A percentile compares a stretch with the other conserved stretches of the same genome.
These are phyloP conservation scores for Mycosarcoma mackinlayi DNA, from an alignment of 1,284 basidiomycete species.

Conservation along the genomic window DNA sequence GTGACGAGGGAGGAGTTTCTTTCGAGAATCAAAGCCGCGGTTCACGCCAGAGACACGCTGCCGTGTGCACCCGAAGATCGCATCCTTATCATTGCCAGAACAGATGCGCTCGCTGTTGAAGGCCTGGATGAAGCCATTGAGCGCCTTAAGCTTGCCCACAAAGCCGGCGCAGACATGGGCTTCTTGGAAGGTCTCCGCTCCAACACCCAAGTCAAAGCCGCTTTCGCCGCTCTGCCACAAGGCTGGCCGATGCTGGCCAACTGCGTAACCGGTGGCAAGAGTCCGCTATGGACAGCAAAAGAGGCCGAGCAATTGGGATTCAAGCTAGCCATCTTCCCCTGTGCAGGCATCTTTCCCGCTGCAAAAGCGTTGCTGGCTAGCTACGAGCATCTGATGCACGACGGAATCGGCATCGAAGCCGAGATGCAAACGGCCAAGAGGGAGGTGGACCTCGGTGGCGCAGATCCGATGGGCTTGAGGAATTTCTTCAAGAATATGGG, in stretches of 20 bases:
- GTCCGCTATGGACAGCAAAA: constrained; percentile 34
- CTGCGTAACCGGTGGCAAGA: constrained; percentile 44
- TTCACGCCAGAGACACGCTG: constrained; percentile 56
- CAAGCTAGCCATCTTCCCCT: constrained; percentile 49
- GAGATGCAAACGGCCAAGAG: neutral
- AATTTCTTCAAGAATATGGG: constrained; percentile 52
- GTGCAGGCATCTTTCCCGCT: constrained; percentile 46
- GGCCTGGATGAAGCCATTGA: constrained; percentile 82
- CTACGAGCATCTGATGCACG: constrained; percentile 67
- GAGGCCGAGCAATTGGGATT: constrained; percentile 30
- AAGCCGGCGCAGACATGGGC: constrained; percentile 82
- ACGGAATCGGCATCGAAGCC: constrained; percentile 41
- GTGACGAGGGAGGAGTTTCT: constrained; percentile 81
- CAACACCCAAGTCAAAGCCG: constrained; percentile 75
- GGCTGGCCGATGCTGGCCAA: constrained; percentile 41
- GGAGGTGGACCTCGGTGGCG: constrained; percentile 32
- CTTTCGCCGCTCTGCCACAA: constrained; percentile 74
- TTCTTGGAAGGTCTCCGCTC: constrained; percentile 79
- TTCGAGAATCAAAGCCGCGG: constrained; percentile 80
- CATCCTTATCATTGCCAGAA: constrained; percentile 83
- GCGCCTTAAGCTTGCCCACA: constrained; percentile 78
- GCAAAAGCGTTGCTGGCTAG: constrained; percentile 28
- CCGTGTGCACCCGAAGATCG: constrained; percentile 77
- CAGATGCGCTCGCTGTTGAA: constrained; percentile 81
- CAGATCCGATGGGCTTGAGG: constrained; percentile 31